Evolutionary conservation across 352 stramenopile species (phyloP).

Genomic region (Phytophthora constricta): DNA sequence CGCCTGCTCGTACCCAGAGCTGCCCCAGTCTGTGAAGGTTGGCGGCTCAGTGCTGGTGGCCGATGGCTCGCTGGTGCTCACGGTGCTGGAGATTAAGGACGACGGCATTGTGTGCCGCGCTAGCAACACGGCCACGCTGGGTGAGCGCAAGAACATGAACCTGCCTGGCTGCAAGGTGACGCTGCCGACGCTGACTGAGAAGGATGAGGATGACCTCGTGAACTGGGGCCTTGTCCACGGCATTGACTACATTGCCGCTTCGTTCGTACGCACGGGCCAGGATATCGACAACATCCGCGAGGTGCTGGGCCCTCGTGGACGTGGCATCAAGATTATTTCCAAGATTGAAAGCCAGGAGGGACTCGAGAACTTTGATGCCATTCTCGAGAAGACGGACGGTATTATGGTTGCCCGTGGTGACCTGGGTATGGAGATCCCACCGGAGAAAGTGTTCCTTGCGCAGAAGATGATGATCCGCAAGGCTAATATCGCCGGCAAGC

Average conservation of each 20-base stretch:
- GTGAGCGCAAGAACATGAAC: constrained; percentile 97
- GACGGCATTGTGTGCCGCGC: constrained; percentile 78
- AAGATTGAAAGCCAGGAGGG: constrained; percentile 99
- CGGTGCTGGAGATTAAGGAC: constrained; percentile 81
- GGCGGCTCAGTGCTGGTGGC: constrained; percentile 94
- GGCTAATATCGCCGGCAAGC: constrained; percentile 96
- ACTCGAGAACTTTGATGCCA: constrained; percentile 95
- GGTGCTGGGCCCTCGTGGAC: constrained; percentile 85
- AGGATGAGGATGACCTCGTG: constrained; percentile 93
- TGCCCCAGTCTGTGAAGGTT: constrained; percentile 92
- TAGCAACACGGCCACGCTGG: constrained; percentile 87
- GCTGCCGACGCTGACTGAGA: constrained; percentile 92
- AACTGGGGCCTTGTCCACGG: constrained; percentile 96
- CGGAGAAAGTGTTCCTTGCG: constrained; percentile 98
- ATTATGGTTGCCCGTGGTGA: constrained; percentile 99
- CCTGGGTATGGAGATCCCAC: constrained; percentile 98
- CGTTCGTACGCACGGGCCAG: constrained; percentile 96
- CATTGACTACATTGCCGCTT: constrained; percentile 98
- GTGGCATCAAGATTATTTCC: constrained; percentile 96
- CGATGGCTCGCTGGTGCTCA: constrained; percentile 94
- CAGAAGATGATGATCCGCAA: constrained; percentile 99
- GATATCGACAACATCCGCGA: constrained; percentile 98
- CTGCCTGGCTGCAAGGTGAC: constrained; percentile 92
- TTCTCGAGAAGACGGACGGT: constrained; percentile 96
- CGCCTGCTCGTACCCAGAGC: constrained; percentile 92